A percentile compares a stretch with the other conserved stretches of the same genome.
These are phyloP conservation scores for Schwanniomyces pseudopolymorphus DNA, from an alignment of 805 yeast species.

Conservation along the genomic window DNA sequence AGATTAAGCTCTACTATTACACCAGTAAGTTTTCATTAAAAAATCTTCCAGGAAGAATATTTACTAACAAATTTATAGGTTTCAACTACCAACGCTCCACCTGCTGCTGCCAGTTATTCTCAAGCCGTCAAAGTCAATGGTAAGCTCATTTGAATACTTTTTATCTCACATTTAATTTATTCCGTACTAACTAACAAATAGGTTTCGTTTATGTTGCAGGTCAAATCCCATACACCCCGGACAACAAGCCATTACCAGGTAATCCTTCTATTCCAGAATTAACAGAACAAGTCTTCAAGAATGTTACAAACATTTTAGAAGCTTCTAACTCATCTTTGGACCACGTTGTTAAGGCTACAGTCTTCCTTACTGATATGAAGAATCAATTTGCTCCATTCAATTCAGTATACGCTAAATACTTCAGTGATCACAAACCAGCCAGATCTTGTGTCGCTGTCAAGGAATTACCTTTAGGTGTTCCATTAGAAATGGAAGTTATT, in stretches of 20 bases:
- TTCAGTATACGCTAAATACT: conserved; percentile 77
- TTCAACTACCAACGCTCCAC: conserved; percentile 79
- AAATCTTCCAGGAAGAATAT: not conserved
- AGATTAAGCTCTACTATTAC: conserved; percentile 27
- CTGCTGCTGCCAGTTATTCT: conserved; percentile 95
- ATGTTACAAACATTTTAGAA: conserved; percentile 69
- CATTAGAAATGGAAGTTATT: conserved; percentile 87
- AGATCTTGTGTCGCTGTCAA: conserved; percentile 97
- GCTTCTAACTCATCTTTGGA: conserved; percentile 84
- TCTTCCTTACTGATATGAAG: conserved; percentile 88
- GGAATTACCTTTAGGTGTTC: conserved; percentile 84
- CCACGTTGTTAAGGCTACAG: conserved; percentile 82
- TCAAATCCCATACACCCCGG: conserved; percentile 87
- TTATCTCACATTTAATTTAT: not conserved
- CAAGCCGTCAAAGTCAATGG: conserved; percentile 90
- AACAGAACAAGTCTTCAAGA: conserved; percentile 71
- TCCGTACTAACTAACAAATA: conserved; percentile 11
- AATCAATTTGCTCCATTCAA: conserved; percentile 79
- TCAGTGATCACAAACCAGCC: conserved; percentile 83
- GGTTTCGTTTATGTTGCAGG: conserved; percentile 92
- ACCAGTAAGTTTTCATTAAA: conserved; percentile 24
- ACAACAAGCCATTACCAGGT: conserved; percentile 76
- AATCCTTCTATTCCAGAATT: conserved; percentile 63
- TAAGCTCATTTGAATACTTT: conserved; percentile 19
- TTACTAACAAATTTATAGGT: conserved; percentile 37